A percentile compares a stretch with the other conserved stretches of the same genome.
Evolutionary conservation across 176 grass and related monocot genomes (phyloP).

Genomic region (Hsuehochloa calcarea): DNA sequence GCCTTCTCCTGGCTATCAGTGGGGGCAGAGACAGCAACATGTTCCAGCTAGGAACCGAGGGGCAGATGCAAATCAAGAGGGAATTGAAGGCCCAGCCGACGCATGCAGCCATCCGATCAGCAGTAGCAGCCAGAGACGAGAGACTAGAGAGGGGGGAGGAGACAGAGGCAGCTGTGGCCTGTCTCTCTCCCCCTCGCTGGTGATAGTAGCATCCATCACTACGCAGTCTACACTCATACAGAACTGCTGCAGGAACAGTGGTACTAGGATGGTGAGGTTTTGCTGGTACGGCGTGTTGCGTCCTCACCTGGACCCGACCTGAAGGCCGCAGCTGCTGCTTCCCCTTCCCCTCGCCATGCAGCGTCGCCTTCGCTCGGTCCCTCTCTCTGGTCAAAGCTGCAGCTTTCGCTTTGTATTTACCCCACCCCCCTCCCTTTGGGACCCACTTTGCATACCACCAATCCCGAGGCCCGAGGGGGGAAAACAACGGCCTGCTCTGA

Average conservation of each 20-base stretch:
- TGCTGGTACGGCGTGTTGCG: slow-evolving; percentile 29
- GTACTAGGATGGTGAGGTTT: not conserved
- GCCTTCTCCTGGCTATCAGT: not conserved
- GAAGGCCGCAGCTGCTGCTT: not conserved
- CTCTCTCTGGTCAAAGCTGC: slow-evolving; percentile 39
- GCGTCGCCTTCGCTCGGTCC: slow-evolving; percentile 21
- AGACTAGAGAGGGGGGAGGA: no score
- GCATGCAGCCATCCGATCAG: slow-evolving; percentile 16
- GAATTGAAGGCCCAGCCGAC: not conserved
- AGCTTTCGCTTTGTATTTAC: slow-evolving; percentile 27
- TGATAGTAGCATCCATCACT: not conserved
- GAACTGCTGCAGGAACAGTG: not conserved
- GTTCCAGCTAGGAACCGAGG: not conserved
- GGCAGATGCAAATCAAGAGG: not conserved
- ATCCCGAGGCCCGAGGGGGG: slow-evolving; percentile 29
- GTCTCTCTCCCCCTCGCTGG: not conserved
- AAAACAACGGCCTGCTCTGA: not conserved
- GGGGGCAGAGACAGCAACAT: not conserved
- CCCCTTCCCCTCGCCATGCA: slow-evolving; percentile 8
- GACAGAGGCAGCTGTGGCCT: no score
- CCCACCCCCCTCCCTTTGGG: not conserved
- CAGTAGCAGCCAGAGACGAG: not conserved
- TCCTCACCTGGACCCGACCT: slow-evolving; percentile 33
- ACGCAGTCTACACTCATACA: no score
- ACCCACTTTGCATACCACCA: not conserved